Conservation (phyloP, 202 grass and related monocot genomes). For the Digitaria exilis region DNA sequence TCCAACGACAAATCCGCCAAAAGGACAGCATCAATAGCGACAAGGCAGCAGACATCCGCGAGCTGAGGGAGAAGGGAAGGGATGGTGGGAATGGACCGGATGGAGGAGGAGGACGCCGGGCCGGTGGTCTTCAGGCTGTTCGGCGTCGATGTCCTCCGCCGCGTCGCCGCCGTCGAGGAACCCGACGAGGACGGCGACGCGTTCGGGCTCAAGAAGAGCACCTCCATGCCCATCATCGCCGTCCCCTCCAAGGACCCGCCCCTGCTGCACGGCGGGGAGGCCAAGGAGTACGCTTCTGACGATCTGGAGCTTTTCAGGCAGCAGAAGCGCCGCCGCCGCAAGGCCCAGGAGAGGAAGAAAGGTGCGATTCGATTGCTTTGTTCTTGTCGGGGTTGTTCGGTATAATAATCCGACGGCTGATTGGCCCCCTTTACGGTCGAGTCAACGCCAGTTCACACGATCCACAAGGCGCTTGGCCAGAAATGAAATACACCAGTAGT, state of each 20-base stretch:
- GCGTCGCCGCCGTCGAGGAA: not conserved
- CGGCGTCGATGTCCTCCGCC: constrained; percentile 48
- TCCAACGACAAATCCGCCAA: constrained; percentile 18
- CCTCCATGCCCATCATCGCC: constrained; percentile 61
- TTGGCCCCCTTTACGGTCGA: not conserved
- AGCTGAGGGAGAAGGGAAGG: not conserved
- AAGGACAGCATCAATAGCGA: constrained; percentile 38
- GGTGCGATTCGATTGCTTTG: constrained; percentile 36
- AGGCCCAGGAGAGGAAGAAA: constrained; percentile 73
- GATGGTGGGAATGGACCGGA: not conserved
- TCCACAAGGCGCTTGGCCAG: not conserved
- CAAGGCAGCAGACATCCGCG: not conserved
- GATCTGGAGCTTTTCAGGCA: constrained; percentile 46
- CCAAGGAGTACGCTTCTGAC: constrained; percentile 56
- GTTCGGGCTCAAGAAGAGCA: constrained; percentile 41
- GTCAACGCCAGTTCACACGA: constrained; percentile 10
- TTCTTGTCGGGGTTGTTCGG: not conserved
- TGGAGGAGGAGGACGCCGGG: not conserved
- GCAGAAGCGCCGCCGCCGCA: constrained; percentile 59
- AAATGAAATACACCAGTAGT: not conserved
- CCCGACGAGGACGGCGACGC: not conserved
- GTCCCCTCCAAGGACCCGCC: not conserved
- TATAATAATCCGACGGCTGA: not conserved
- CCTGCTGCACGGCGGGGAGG: constrained; percentile 22
- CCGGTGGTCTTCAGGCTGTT: constrained; percentile 57